These are phyloP conservation scores for Boletus pseudopeckii DNA, from an alignment of 768 basidiomycete genomes.

Conservation along the genomic window DNA sequence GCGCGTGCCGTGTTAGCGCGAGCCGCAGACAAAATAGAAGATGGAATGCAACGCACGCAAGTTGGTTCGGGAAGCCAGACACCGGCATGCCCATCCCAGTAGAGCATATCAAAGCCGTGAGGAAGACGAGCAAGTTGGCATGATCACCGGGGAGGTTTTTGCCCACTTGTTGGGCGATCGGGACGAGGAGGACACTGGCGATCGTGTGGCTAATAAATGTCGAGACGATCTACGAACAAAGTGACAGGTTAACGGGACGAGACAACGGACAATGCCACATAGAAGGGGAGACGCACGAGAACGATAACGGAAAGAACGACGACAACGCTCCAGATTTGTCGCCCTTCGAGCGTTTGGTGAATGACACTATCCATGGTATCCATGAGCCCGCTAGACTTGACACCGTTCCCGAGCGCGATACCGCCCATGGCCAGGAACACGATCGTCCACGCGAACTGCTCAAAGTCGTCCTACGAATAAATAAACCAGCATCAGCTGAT, in stretches of 20 bases:
- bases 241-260: background rate
- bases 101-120: conserved; percentile 90
- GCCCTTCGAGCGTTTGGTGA: conserved; percentile 55
- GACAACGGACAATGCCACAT: background rate
- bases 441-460: conserved; percentile 91
- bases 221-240: conserved; percentile 62
- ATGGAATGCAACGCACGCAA: conserved; percentile 58
- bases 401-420: conserved; percentile 92
- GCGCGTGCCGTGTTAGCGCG: background rate
- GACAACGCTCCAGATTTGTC: conserved; percentile 66
- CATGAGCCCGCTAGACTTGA: conserved; percentile 83
- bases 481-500: background rate
- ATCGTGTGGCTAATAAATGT: conserved; percentile 98
- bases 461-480: conserved; percentile 77
- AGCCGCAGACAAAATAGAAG: background rate
- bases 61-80: conserved; percentile 98
- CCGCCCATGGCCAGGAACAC: conserved; percentile 98
- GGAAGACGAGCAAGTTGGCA: conserved; percentile 83
- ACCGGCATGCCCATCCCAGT: conserved; percentile 99
- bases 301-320: conserved; percentile 67
- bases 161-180: conserved; percentile 91
- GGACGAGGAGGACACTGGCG: conserved; percentile 93
- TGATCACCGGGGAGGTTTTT: conserved; percentile 65
- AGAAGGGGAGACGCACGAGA: conserved; percentile 44
- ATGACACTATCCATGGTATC: conserved; percentile 69